Evolutionary conservation across 2,329 filamentous ascomycete species (phyloP), one percentile per base, ranked within the genome.

Genomic region (Ilyonectria robusta): DNA sequence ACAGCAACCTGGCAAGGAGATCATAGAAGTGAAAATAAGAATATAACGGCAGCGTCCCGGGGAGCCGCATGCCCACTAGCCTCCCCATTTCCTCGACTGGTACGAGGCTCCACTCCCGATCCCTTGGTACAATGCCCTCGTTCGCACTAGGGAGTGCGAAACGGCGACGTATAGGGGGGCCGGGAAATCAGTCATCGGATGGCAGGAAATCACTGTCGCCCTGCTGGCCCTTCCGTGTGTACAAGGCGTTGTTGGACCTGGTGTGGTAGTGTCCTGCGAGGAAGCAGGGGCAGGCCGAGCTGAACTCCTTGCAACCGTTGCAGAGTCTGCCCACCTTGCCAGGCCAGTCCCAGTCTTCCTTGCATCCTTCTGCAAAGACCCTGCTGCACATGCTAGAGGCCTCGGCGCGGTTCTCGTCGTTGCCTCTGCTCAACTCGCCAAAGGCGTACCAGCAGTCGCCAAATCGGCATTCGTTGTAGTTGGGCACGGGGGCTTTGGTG

Each of bases 401-500:
- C 19, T 48, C 21, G n/a, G 50, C 17, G 13, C 48, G 31, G 29
- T 48, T 33, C 13, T 62, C 23, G 13, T 29, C 35, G 21, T 66
- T 51, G 7, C 37, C 35, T 6, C 47, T 62, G 26, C 48, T 62
- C 42, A 64, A 23, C 21, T 47, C 57, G 35, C 65, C 60, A 51
- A 65, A 70, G 11, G 37, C 47, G 42, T 66, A 62, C 65, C 62
- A 71, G 47, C 67, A 72, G 55, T 66, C 59, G 29, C 64, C 68
- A 57, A 56, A 66, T 2, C 56, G 33, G 57, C 64, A 73, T 6
- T 44, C 21, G 47, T 42, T 48, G 9, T 44, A 26, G 35, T 57
- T 54, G 8, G 59, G 54, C 5, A 63, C 35, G 3, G 67, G 37
- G n/a, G 48, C 26, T 35, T 56, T 54, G 15, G 62, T 62, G n/a